A percentile compares a stretch with the other conserved stretches of the same genome.
Conservation (phyloP, 148 eudicot genomes). For the Arctostaphylos glauca region DNA sequence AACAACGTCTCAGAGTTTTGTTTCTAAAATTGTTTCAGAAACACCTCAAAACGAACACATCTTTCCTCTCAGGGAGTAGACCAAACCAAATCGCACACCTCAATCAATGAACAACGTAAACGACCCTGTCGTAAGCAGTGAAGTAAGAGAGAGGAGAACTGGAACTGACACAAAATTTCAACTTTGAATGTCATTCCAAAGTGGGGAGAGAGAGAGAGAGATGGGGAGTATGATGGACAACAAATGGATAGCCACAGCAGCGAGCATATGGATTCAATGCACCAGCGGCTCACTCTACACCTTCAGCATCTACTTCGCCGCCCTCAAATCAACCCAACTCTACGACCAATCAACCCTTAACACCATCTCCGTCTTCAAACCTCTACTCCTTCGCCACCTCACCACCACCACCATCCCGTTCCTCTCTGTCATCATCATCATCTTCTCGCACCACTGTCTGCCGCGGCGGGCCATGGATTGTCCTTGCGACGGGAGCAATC, state of each 20-base stretch:
- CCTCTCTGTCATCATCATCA: not conserved
- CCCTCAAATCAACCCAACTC: slow-evolving; percentile 59
- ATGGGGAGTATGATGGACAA: slow-evolving; percentile 21
- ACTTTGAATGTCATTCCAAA: too few relatives aligned
- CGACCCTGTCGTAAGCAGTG: too few relatives aligned
- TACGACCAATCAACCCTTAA: slow-evolving; percentile 83
- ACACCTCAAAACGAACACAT: too few relatives aligned
- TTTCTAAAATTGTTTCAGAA: too few relatives aligned
- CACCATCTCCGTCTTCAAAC: slow-evolving; percentile 81
- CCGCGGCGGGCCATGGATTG: slow-evolving; percentile 54
- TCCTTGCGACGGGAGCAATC: slow-evolving; percentile 54
- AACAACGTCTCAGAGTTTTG: too few relatives aligned
- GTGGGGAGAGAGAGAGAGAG: not conserved
- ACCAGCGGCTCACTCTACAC: slow-evolving; percentile 74
- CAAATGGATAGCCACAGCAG: slow-evolving; percentile 66
- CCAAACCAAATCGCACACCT: too few relatives aligned
- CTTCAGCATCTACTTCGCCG: slow-evolving; percentile 75
- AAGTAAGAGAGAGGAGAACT: too few relatives aligned
- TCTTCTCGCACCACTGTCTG: not conserved
- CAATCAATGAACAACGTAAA: too few relatives aligned
- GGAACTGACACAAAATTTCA: too few relatives aligned
- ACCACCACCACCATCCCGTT: not conserved
- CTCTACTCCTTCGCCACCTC: slow-evolving; percentile 49
- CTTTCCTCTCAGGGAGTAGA: too few relatives aligned
- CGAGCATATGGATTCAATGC: slow-evolving; percentile 87